A percentile compares a stretch with the other conserved stretches of the same genome.
These are phyloP conservation scores for Capronia americana DNA, from an alignment of 2,329 filamentous ascomycete species.

Conservation along the genomic window DNA sequence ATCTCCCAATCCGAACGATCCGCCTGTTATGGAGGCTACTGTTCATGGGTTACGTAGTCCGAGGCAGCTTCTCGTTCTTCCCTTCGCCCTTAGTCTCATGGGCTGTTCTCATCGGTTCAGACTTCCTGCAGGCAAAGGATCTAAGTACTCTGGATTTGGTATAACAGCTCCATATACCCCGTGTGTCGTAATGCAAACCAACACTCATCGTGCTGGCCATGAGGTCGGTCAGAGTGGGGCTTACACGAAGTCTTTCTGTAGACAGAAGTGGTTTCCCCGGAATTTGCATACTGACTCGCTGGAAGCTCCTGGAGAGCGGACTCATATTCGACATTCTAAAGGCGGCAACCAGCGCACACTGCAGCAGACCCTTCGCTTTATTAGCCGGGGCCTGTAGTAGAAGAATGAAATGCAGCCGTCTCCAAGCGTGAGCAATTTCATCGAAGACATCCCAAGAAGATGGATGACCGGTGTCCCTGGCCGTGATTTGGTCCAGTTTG, in stretches of 20 bases:
- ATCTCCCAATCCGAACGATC: background rate
- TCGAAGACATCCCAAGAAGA: background rate
- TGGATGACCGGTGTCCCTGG: background rate
- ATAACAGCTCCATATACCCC: background rate
- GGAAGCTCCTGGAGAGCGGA: background rate
- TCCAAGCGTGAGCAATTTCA: background rate
- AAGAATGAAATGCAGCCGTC: background rate
- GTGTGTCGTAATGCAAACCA: background rate
- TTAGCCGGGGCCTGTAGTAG: too few species aligned
- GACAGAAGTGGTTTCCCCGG: background rate
- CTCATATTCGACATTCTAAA: background rate
- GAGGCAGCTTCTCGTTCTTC: background rate
- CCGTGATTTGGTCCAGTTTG: constrained; percentile 15
- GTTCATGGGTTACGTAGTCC: background rate
- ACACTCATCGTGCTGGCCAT: background rate
- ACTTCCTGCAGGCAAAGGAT: background rate
- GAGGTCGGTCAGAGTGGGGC: background rate
- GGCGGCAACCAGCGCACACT: too few species aligned
- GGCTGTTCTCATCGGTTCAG: background rate
- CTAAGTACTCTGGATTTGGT: background rate
- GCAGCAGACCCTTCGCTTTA: too few species aligned
- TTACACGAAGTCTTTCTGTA: background rate
- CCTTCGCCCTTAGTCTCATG: background rate
- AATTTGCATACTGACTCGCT: background rate
- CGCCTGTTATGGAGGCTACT: background rate